These are phyloP conservation scores for Aquilaria sinensis DNA, from an alignment of 345 rosid genomes.

Conservation along the genomic window DNA sequence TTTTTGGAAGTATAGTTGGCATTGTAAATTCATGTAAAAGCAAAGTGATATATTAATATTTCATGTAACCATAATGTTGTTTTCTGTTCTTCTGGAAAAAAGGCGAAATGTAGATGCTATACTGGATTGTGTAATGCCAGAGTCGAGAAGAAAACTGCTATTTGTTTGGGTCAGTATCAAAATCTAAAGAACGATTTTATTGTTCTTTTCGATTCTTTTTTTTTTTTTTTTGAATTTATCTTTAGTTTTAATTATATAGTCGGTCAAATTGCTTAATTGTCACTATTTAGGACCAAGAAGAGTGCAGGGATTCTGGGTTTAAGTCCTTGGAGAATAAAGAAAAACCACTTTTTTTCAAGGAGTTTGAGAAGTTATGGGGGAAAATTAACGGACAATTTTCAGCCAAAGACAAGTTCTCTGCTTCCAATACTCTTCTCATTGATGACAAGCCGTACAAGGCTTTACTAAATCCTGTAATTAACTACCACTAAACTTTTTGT, in stretches of 20 bases:
- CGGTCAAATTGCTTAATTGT: too few relatives aligned
- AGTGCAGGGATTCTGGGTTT: slow-evolving; percentile 28
- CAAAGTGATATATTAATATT: too few relatives aligned
- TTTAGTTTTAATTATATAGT: too few relatives aligned
- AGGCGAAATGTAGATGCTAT: slow-evolving; percentile 16
- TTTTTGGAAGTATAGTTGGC: too few relatives aligned
- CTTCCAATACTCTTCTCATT: slow-evolving; percentile 26
- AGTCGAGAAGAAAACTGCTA: slow-evolving; percentile 20
- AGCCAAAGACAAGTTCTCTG: slow-evolving; percentile 6
- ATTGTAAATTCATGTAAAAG: too few relatives aligned
- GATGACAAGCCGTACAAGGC: slow-evolving; percentile 44
- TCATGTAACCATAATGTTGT: too few relatives aligned
- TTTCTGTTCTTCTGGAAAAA: background rate
- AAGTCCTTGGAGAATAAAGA: slow-evolving; percentile 15
- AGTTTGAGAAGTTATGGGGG: slow-evolving; percentile 27
- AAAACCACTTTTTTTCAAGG: slow-evolving; percentile 35
- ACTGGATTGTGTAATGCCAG: slow-evolving; percentile 16
- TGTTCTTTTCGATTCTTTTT: too few relatives aligned
- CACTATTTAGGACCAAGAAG: slow-evolving; percentile 23
- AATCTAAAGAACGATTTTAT: too few relatives aligned
- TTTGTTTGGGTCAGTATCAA: slow-evolving; percentile 25
- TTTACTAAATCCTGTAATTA: slow-evolving; percentile 49
- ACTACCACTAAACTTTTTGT: background rate
- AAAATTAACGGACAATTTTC: background rate
- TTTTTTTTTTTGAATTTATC: too few relatives aligned